Base-by-base conservation (phyloP, 129 eudicot species). In the Apium graveolens region DNA sequence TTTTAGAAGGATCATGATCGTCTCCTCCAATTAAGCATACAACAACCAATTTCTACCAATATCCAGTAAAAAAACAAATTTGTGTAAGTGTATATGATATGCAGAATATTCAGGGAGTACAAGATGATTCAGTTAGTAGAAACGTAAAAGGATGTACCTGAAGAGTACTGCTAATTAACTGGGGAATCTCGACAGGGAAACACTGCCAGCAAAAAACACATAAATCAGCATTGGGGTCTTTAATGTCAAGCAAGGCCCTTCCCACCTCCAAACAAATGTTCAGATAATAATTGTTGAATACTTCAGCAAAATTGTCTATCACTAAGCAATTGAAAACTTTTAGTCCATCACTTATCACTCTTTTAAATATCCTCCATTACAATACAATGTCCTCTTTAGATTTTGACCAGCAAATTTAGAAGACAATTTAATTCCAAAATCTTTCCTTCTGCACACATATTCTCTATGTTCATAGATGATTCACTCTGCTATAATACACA, bases 141-240 rank as follows among this genome's bases (percentile, higher is more conserved):
- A 35, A 57, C 14, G 12, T 12, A 24, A 31, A 60, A 88, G 68
- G 42, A 51, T 69, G 12, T 86, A 92, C 98, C 97, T 91, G 94
- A 85, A 95, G 89, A 46, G 92, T 86, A 53, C 90, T 87, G 90
- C 92, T 90, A 76, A 95, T 91, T 60, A 95, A 81, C 81, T 85
- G 97, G 62, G 97, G 96, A 78, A 91, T 96, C 68, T 95, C 96
- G 76, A 88, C 76, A 44, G 98, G 98, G 80, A 91, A 88, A 86
- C 97, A 91, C 98, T 95, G 87, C 84, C 62, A 66, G 32, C n/a
- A 51, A 10, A 27, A 2, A 74, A 26, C 73, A 78, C 70, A 62
- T 1, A 20, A 48, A 81, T 66, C 11, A 68, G 12, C 21, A 41
- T 12, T 26, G 44, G 43, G 76, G 11, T 21, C 39, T 72, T 27